phyloP scores from a whole-genome alignment of 441 rosid genomes.

The Gossypium trilobum region DNA sequence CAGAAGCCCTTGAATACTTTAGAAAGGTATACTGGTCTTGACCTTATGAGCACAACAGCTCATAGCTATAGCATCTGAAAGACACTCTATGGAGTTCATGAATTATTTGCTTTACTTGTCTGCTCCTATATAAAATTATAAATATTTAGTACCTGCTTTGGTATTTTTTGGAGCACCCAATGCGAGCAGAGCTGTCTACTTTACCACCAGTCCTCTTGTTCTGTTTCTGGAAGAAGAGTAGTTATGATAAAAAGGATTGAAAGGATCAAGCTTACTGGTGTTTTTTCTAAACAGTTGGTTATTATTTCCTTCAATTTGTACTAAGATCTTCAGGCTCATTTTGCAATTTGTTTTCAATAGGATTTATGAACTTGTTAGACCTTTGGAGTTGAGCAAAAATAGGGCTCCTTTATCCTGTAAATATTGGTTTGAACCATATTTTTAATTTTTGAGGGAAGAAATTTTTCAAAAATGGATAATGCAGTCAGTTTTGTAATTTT shows the following conservation, averaged over 20 bases:
- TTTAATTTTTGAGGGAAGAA: not conserved
- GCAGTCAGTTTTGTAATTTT: conserved; percentile 10
- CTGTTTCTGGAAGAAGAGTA: not conserved
- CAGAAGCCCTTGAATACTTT: conserved; percentile 77
- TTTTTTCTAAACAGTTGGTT: not conserved
- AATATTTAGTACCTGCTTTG: not conserved
- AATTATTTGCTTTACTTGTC: not conserved
- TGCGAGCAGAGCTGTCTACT: not conserved
- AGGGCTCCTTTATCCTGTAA: not conserved
- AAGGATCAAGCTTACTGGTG: not conserved
- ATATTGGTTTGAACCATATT: not conserved
- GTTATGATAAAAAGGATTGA: not conserved
- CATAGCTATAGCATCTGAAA: conserved; percentile 14
- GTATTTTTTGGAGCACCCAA: not conserved
- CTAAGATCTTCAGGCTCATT: conserved; percentile 1
- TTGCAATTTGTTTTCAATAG: conserved; percentile 12
- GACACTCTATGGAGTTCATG: not conserved
- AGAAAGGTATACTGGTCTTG: conserved; percentile 56
- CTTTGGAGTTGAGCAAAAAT: not conserved
- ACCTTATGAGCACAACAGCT: not conserved
- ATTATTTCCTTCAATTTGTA: not conserved
- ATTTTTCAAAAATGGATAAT: conserved; percentile 6
- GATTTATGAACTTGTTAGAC: not conserved
- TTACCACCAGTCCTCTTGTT: not conserved
- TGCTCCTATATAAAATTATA: not conserved